Evolutionary conservation across 2,329 filamentous ascomycete genomes (phyloP), one percentile per base, ranked within the genome.

Genomic region (Cordyceps fumosorosea): DNA sequence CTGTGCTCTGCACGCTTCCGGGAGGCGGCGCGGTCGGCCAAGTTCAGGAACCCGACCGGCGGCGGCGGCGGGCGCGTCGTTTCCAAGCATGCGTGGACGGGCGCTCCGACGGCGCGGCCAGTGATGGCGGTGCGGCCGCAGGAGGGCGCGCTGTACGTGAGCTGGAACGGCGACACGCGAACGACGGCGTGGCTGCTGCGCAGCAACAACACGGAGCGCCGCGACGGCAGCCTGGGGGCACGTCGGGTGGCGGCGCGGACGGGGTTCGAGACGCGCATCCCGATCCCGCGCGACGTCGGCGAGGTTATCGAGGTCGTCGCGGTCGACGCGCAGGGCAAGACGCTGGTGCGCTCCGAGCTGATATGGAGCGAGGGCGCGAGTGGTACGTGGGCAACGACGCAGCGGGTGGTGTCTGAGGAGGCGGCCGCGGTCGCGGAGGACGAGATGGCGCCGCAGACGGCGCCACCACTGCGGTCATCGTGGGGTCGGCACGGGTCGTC

Each of bases 161-260:
- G 79, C 5, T 83, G 80, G 80, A 82, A 82, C 62, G 80, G 80
- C 5, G 79, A 80, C 54, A 82, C 79, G 0, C 75, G 78, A 67
- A 78, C 77, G 0, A 70, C 67, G 3, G 47, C 61, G 4, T 82
- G 83, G 84, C 72, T 26, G 73, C 84, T 20, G 62, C 67, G 66
- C 1, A 66, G 65, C 5, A 64, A 22, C 45, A 62, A 7, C n/a
- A 59, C 29, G 61, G 55, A 63, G 16, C 47, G 62, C 44, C 22
- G 44, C 29, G 2, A 44, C 54, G 11, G 57, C 60, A 64, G 65
- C n/a, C 65, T 69, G 37, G 47, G 32, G 7, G 58, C n/a, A 11
- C 40, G 45, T 6, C 37, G 29, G 3, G 59, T 57, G 5, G 63
- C 65, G 14, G 12, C 22, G 22, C 67, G 66, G 63, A 65, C 50